Base-by-base conservation (phyloP, 2,329 filamentous ascomycete genomes). In the Claviceps spartinae region DNA sequence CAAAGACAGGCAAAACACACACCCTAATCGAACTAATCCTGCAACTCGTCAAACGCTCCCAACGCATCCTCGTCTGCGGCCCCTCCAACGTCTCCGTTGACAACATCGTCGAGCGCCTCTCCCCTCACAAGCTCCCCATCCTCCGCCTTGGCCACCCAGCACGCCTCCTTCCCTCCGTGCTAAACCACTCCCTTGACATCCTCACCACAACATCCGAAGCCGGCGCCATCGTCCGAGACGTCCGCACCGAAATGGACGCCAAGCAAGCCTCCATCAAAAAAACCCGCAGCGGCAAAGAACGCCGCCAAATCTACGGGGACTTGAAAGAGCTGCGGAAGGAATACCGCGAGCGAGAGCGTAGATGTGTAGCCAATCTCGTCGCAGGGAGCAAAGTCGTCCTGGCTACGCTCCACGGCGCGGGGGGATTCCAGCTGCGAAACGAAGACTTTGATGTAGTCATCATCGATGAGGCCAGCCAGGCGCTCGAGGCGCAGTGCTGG, bases 81-180 rank as follows among this genome's bases (percentile, higher is more conserved):
- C 93, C 93, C 0, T 95, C 88, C 34, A 98, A 98, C 65, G 90
- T 98, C 59, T 93, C 88, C 0, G 93, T 98, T 1, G 93, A 98
- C 75, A 98, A 98, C 63, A 95, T 98, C 53, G 90, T 96, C 8
- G 93, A 98, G 68, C 82, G 93, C 7, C 77, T 97, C 1, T 81
- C 89, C 2, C 82, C 86, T 0, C 86, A 90, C 66, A 89, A 88
- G 61, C 76, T 96, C 1, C 85, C 88, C 0, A 88, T 97, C 60
- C 78, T 97, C 38, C 85, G 93, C 1, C 79, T 98, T 0, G 93
- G 93, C 1, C 93, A 98, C 66, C 93, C 93, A 0, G 93, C 93
- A 1, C 83, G 93, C 20, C 76, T 98, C 26, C 75, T 98, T 0
- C 90, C 90, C 0, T 88, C 87, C 0, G 89, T 98, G 0, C 67